Evolutionary conservation across 257 asterid genomes (phyloP), one percentile per base, ranked within the genome.

Genomic region (Plantago ovata): DNA sequence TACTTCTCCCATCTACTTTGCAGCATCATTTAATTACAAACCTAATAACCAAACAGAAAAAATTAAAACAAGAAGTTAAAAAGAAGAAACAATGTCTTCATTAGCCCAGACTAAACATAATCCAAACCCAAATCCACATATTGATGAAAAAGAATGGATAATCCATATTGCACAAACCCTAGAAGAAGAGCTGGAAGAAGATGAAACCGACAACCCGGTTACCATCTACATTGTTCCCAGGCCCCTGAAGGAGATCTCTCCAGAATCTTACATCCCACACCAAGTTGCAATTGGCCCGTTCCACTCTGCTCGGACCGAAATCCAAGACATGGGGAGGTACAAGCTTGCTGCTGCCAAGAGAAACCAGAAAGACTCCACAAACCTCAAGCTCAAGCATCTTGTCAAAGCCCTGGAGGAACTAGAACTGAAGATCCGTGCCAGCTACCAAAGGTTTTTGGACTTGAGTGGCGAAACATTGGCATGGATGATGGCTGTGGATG

Each of bases 401-500:
- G 85, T 73, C 0, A 74, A 75, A 0, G 72, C 58, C 19, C 24
- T 84, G 22, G 57, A 48, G n/a, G 58, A 66, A 19, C 40, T 43
- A 9, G 90, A 85, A 50, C 20, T 57, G 0, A 58, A 75, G 3
- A 73, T 80, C 41, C 80, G 94, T 13, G 78, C 81, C 38, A 58
- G 63, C 47, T 85, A 82, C 7, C 84, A 82, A 63, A 67, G 69
- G 67, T 81, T 79, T 11, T 20, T 85, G 19, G 41, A 24, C 42
- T 50, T 58, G 16, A 69, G 72, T 4, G 15, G 57, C 1, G 87
- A 85, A 45, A 79, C 94, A 2, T 51, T 85, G 10, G 79, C 84
- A 0, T 85, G 90, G 90, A 77, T 85, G 74, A 68, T 80, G 87
- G 87, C 79, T 9, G 65, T 85, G 19, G 90, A 85, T 16, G 72